Evolutionary conservation across 768 basidiomycete species (phyloP), one percentile per base, ranked within the genome.

Genomic region (Mycena sanguinolenta): DNA sequence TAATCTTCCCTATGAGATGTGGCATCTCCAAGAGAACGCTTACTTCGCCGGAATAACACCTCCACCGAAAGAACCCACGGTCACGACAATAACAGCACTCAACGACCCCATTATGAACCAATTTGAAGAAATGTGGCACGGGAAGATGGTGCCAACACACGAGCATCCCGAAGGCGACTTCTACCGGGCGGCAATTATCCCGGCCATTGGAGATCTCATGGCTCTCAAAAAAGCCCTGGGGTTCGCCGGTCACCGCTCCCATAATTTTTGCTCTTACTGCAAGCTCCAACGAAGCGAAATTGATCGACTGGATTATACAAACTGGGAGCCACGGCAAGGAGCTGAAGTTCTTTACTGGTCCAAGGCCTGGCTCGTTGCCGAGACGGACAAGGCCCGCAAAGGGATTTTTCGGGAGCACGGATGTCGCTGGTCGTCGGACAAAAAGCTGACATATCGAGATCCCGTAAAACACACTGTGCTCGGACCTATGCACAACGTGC

Each of bases 1-100:
- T 32, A 79, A 79, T 52, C 62, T 79, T 8, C 78, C 78, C 1
- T 39, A 46, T 10, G 59, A 69, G n/a, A 28, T 77, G 13, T 73
- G 73, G 32, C 72, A 75, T 55, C 61, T 54, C 10, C 2, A 46
- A 2, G 76, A 77, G 38, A 75, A 74, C 23, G 53, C 73, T 4
- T 75, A 65, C 54, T 57, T 78, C 21, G 71, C 69, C 4, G 74
- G 69, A 28, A 67, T 75, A 16, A 75, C 58, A 27, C 74, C 74
- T 8, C 65, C 64, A 14, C 66, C 19, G 50, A n/a, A n/a, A n/a
- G n/a, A n/a, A n/a, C n/a, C n/a, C n/a, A n/a, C n/a, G n/a, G n/a
- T n/a, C n/a, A n/a, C 32, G 9, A 68, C 67, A 4, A 68, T 68
- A 9, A 42, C 30, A 6, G 60, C 59, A 7, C 46, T 68, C 23